A percentile compares a stretch with the other conserved stretches of the same genome.
Evolutionary conservation across 768 basidiomycete species (phyloP).

Genomic region (Lactifluus hygrophoroides): DNA sequence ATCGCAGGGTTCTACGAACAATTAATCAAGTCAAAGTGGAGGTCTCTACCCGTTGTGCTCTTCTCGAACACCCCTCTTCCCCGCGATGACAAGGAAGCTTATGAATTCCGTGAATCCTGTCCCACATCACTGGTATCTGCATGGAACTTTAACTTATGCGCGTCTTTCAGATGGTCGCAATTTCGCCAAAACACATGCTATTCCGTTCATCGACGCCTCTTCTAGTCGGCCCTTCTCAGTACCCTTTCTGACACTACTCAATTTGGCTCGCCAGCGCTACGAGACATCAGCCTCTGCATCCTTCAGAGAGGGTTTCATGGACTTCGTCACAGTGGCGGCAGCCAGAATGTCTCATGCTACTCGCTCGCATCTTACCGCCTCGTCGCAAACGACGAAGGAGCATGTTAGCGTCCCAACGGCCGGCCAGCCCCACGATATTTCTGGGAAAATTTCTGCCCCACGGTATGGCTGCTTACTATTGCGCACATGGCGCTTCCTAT

Average conservation of each 20-base stretch:
- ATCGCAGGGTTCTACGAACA: constrained; percentile 5
- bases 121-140: background rate
- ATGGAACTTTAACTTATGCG: background rate
- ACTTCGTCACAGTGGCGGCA: constrained; percentile 12
- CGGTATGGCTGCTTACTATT: background rate
- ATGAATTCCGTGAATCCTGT: background rate
- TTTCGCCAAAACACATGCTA: constrained; percentile 1
- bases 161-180: background rate
- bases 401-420: background rate
- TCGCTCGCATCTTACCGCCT: background rate
- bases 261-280: background rate
- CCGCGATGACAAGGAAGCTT: background rate
- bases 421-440: background rate
- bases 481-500: background rate
- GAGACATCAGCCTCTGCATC: background rate
- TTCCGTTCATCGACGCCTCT: constrained; percentile 6
- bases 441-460: background rate
- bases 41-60: constrained; percentile 8
- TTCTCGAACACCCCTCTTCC: background rate
- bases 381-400: background rate
- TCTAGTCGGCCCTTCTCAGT: background rate
- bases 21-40: constrained; percentile 9
- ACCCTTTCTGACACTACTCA: constrained; percentile 4
- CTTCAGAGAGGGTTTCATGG: constrained; percentile 1
- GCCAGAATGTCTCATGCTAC: constrained; percentile 4